These are phyloP conservation scores for Cryomyces antarcticus DNA, from an alignment of 495 filamentous ascomycete species.

Conservation along the genomic window DNA sequence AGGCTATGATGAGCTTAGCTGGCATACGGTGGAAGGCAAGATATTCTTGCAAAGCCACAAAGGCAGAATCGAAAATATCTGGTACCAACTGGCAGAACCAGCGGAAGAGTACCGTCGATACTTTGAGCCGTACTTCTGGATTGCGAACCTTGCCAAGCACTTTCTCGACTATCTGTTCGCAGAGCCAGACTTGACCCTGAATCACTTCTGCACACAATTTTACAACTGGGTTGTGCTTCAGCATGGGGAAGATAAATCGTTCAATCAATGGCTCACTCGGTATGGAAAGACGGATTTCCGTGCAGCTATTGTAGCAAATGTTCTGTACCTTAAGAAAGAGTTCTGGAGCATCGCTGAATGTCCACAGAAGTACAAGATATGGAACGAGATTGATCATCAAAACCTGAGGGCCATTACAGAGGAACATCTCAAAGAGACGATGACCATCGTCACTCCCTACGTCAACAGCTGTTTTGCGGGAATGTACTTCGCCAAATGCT, in stretches of 20 bases:
- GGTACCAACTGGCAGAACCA: conserved; percentile 38
- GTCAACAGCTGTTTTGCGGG: conserved; percentile 41
- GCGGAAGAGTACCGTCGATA: conserved; percentile 36
- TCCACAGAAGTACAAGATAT: conserved; percentile 22
- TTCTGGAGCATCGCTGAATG: conserved; percentile 10
- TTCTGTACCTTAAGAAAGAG: conserved; percentile 45
- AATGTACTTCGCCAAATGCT: conserved; percentile 33
- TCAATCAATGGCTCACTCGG: conserved; percentile 28
- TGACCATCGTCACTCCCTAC: conserved; percentile 48
- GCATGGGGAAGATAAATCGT: conserved; percentile 19
- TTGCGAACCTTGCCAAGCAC: conserved; percentile 45
- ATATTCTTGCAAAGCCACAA: conserved; percentile 41
- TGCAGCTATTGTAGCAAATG: conserved; percentile 29
- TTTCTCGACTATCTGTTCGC: conserved; percentile 38
- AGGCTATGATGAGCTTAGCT: conserved; percentile 31
- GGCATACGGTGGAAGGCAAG: conserved; percentile 26
- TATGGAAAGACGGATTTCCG: conserved; percentile 36
- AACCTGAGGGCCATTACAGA: conserved; percentile 6
- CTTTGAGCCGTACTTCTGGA: conserved; percentile 40
- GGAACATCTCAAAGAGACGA: conserved; percentile 5
- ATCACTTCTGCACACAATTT: conserved; percentile 34
- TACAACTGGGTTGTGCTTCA: conserved; percentile 26
- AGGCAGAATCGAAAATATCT: conserved; percentile 22
- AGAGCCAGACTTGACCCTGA: conserved; percentile 21
- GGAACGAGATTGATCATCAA: conserved; percentile 22